Evolutionary conservation across 257 asterid species (phyloP).

Genomic region (Plectranthus barbatus): DNA sequence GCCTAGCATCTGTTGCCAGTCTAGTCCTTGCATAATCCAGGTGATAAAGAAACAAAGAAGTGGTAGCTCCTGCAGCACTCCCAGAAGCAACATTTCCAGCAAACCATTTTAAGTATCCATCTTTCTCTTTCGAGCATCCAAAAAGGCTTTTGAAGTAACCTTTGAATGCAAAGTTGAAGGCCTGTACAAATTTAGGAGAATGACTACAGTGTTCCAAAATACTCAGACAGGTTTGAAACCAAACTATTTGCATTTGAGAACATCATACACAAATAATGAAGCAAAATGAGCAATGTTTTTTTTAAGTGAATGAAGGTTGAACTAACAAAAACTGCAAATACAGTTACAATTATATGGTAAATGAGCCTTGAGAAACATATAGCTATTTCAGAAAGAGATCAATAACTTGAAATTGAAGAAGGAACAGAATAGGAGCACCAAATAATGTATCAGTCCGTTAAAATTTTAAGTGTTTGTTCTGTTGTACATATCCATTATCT

Average conservation of each 20-base stretch:
- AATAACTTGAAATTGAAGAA: not conserved
- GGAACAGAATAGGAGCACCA: not conserved
- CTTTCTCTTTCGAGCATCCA: slow-evolving; percentile 77
- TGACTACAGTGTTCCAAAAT: not conserved
- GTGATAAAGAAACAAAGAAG: slow-evolving; percentile 65
- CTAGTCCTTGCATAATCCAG: slow-evolving; percentile 63
- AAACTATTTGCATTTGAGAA: not conserved
- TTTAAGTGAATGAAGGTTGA: not conserved
- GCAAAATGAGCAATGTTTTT: not conserved
- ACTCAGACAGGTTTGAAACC: not conserved
- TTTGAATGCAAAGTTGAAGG: slow-evolving; percentile 90
- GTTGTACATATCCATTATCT: not conserved
- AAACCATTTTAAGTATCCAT: slow-evolving; percentile 85
- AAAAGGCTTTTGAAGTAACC: slow-evolving; percentile 69
- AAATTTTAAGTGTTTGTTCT: not conserved
- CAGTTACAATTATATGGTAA: not conserved
- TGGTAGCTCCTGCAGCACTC: slow-evolving; percentile 98
- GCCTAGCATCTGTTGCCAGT: slow-evolving; percentile 40
- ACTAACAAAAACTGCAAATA: not conserved
- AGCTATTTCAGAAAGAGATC: not conserved
- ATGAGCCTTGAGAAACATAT: not conserved
- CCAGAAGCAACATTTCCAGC: slow-evolving; percentile 97
- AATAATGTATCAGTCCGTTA: not conserved
- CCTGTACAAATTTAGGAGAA: slow-evolving; percentile 36
- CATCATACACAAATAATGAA: not conserved